These are phyloP conservation scores for Daldinia concentrica DNA, from an alignment of 495 filamentous ascomycete genomes.

Conservation along the genomic window DNA sequence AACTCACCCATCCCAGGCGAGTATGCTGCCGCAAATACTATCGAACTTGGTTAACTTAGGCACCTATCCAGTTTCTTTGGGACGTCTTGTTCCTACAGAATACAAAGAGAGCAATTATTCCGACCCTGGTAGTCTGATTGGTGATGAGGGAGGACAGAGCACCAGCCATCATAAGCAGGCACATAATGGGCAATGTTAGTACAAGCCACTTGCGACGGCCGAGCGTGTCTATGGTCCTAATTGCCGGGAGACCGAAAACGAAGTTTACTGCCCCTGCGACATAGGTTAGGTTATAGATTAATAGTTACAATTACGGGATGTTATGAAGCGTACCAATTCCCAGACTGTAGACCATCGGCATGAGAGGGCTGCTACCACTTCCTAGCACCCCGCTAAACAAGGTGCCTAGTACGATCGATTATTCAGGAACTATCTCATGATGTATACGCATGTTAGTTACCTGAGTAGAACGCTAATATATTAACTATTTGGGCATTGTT, in stretches of 20 bases:
- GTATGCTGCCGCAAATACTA: slow-evolving; percentile 48
- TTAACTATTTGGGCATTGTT: slow-evolving; percentile 41
- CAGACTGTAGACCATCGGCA: slow-evolving; percentile 40
- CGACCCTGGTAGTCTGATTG: slow-evolving; percentile 1
- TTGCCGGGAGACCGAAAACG: slow-evolving; percentile 73
- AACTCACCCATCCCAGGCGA: slow-evolving; percentile 46
- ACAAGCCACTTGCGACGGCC: slow-evolving; percentile 77
- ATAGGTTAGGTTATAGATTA: neutral
- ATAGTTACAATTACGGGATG: neutral
- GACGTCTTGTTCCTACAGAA: slow-evolving; percentile 30
- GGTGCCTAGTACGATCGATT: slow-evolving; percentile 16
- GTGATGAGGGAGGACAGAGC: slow-evolving; percentile 32
- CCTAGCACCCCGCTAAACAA: slow-evolving; percentile 32
- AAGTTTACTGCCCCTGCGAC: slow-evolving; percentile 70
- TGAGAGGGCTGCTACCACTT: neutral
- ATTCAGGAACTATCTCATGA: neutral
- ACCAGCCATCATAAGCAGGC: slow-evolving; percentile 58
- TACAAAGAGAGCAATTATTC: slow-evolving; percentile 38
- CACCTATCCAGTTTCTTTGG: neutral
- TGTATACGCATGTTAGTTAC: slow-evolving; percentile 10
- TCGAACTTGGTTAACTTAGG: slow-evolving; percentile 8
- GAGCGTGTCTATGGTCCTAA: slow-evolving; percentile 79
- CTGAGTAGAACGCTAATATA: slow-evolving; percentile 46
- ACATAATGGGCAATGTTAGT: slow-evolving; percentile 75
- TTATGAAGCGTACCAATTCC: slow-evolving; percentile 36